phyloP scores from a whole-genome alignment of 305 asterid species.

The Lippia alba region DNA sequence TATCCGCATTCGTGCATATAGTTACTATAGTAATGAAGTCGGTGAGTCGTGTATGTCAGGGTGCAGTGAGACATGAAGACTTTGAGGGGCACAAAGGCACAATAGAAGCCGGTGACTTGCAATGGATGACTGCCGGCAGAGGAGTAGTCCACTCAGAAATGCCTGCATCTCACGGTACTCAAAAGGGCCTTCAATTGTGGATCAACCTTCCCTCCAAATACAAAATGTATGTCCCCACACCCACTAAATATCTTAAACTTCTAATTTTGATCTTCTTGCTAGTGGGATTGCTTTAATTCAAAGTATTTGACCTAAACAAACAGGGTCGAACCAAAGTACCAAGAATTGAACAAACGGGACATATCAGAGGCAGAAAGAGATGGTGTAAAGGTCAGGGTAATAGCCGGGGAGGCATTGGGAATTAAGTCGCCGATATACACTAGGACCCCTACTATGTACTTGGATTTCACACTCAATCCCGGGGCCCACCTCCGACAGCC shows the following conservation, averaged over 20 bases:
- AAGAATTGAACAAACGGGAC: constrained; percentile 69
- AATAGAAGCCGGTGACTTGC: constrained; percentile 82
- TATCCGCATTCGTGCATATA: too few relatives aligned
- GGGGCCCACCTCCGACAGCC: constrained; percentile 68
- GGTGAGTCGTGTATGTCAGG: constrained; percentile 53
- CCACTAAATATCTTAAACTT: neutral
- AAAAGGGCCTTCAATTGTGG: constrained; percentile 87
- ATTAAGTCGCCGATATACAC: constrained; percentile 67
- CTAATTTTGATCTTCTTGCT: constrained; percentile 22
- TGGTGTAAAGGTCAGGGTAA: constrained; percentile 72
- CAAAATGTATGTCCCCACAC: constrained; percentile 63
- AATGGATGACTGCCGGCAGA: constrained; percentile 98
- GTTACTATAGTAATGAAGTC: too few relatives aligned
- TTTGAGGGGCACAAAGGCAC: constrained; percentile 87
- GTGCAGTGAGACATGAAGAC: constrained; percentile 77
- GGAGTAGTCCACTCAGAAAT: constrained; percentile 96
- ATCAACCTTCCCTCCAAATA: constrained; percentile 71
- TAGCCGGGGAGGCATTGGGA: constrained; percentile 90
- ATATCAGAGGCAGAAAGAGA: constrained; percentile 64
- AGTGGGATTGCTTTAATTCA: constrained; percentile 20
- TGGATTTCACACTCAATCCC: constrained; percentile 77
- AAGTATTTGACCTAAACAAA: neutral
- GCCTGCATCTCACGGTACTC: constrained; percentile 81
- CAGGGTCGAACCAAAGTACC: constrained; percentile 88
- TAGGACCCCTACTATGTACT: constrained; percentile 81